A percentile compares a stretch with the other conserved stretches of the same genome.
phyloP scores from a whole-genome alignment of 176 grass and related monocot species.

The Phoenix dactylifera region DNA sequence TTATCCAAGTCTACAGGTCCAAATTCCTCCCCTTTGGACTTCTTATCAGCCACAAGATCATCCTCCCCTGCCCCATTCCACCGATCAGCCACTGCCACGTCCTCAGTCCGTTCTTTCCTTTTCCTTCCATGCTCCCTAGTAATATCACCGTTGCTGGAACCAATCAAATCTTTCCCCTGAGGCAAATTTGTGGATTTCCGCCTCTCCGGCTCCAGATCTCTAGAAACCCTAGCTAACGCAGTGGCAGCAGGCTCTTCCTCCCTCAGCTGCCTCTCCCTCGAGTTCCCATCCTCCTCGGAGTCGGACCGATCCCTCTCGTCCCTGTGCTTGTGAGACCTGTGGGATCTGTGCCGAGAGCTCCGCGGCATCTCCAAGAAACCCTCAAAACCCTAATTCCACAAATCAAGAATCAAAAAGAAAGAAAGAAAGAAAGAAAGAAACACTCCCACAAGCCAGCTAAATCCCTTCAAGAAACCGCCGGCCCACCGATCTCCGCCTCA shows the following conservation, averaged over 20 bases:
- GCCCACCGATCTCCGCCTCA: no score
- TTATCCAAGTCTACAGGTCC: slow-evolving; percentile 50
- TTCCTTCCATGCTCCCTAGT: background rate
- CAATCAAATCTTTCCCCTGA: background rate
- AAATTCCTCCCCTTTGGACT: slow-evolving; percentile 53
- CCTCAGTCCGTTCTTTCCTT: background rate
- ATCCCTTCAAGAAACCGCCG: no score
- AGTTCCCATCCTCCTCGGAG: background rate
- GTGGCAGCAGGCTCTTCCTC: background rate
- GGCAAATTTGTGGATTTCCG: background rate
- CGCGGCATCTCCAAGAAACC: slow-evolving; percentile 15
- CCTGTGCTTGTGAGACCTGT: background rate
- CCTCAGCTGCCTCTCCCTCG: background rate
- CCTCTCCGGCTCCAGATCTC: background rate
- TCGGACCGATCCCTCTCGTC: slow-evolving; percentile 4
- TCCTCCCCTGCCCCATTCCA: slow-evolving; percentile 73
- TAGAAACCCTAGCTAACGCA: background rate
- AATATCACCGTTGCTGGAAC: background rate
- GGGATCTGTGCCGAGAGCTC: background rate
- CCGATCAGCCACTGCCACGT: slow-evolving; percentile 17
- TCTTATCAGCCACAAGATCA: slow-evolving; percentile 48
- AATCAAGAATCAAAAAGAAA: no score
- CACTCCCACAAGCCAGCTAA: no score
- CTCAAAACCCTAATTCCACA: slow-evolving; percentile 33
- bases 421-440: no score